Percentiles rank a stretch among this genome's conserved stretches.
phyloP scores from a whole-genome alignment of 352 stramenopile genomes.

The Globisporangium cystogenes region DNA sequence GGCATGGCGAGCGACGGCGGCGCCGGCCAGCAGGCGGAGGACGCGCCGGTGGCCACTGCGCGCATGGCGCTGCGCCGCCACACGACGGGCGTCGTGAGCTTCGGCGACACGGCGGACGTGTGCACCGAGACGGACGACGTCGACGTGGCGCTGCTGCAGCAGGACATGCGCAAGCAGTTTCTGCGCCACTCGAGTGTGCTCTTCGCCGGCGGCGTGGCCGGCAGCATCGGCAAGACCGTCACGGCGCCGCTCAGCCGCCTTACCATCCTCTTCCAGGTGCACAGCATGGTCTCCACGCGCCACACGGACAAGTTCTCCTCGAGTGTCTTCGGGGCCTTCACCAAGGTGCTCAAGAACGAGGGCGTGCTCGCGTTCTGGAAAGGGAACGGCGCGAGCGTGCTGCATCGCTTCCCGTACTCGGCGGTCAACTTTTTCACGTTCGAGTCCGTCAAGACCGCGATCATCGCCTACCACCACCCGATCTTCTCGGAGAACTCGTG shows the following conservation, averaged over 20 bases:
- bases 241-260: conserved; percentile 93
- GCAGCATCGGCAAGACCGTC: conserved; percentile 93
- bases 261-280: conserved; percentile 96
- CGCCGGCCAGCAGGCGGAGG: conserved; percentile 1
- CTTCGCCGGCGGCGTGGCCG: conserved; percentile 90
- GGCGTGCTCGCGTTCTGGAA: conserved; percentile 93
- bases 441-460: conserved; percentile 85
- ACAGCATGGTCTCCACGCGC: conserved; percentile 91
- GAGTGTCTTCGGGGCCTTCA: conserved; percentile 68
- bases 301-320: conserved; percentile 82
- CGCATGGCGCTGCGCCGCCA: conserved; percentile 63
- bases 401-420: conserved; percentile 96
- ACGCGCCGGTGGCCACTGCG: conserved; percentile 18
- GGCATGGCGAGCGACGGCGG: conserved; percentile 3
- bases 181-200: conserved; percentile 75
- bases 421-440: conserved; percentile 97
- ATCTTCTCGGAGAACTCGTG: conserved; percentile 66
- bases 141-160: conserved; percentile 66
- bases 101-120: conserved; percentile 71
- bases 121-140: conserved; percentile 79
- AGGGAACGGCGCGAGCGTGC: conserved; percentile 93
- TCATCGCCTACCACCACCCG: conserved; percentile 61
- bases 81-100: conserved; percentile 77
- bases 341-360: conserved; percentile 92
- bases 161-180: conserved; percentile 64